These are phyloP conservation scores for Vigna unguiculata DNA, from an alignment of 306 rosid species.

Conservation along the genomic window DNA sequence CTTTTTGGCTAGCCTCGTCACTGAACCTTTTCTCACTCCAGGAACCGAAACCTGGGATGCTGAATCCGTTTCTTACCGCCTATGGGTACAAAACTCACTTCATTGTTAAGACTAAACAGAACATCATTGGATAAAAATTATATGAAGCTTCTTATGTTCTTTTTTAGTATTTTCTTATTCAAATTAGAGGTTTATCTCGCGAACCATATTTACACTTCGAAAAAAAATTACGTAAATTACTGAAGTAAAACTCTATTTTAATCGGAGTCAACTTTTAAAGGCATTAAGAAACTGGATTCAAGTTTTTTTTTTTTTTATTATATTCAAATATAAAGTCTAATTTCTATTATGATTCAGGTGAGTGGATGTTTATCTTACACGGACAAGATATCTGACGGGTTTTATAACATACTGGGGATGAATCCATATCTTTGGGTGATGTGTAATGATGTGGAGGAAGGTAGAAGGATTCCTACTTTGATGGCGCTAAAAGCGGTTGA, in stretches of 20 bases:
- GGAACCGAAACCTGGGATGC: conserved; percentile 64
- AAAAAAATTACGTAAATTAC: not conserved
- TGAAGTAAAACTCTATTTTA: not conserved
- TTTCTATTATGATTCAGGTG: conserved; percentile 53
- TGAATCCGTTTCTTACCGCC: conserved; percentile 85
- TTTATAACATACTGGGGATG: conserved; percentile 94
- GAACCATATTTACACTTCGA: not conserved
- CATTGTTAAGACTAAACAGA: not conserved
- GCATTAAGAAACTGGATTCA: not conserved
- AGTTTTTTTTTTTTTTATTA: not conserved
- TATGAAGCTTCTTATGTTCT: not conserved
- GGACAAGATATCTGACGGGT: conserved; percentile 93
- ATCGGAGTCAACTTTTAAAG: not conserved
- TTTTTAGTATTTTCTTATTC: not conserved
- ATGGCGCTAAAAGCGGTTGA: conserved; percentile 75
- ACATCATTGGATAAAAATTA: not conserved
- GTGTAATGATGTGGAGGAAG: conserved; percentile 86
- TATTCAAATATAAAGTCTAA: not conserved
- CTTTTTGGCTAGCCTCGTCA: conserved; percentile 65
- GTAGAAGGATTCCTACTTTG: conserved; percentile 65
- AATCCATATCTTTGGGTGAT: conserved; percentile 94
- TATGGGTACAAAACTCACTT: conserved; percentile 68
- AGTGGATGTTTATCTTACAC: conserved; percentile 94
- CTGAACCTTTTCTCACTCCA: conserved; percentile 63
- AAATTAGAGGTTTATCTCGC: not conserved